phyloP scores from a whole-genome alignment of 1,284 basidiomycete genomes.

The Apiotrichum gamsii region DNA sequence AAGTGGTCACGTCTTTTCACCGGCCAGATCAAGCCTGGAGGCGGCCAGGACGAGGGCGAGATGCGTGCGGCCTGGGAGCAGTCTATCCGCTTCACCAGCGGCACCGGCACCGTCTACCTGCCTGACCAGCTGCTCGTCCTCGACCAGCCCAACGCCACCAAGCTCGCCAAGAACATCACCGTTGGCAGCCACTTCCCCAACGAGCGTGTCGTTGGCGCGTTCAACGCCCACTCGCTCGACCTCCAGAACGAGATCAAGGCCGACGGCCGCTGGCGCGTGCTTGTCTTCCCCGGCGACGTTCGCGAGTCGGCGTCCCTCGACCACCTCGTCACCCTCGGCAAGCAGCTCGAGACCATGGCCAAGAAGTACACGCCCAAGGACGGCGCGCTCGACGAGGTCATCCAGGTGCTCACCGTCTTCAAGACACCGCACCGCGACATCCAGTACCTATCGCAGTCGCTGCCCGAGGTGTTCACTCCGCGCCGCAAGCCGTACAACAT shows the following conservation, averaged over 20 bases:
- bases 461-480: conserved; percentile 18
- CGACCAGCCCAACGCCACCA: background rate
- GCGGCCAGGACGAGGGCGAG: conserved; percentile 24
- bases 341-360: conserved; percentile 44
- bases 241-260: conserved; percentile 64
- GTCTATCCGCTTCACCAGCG: conserved; percentile 19
- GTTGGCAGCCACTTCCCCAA: conserved; percentile 54
- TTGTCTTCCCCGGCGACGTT: conserved; percentile 61
- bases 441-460: conserved; percentile 5
- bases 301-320: conserved; percentile 46
- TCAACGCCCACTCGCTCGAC: conserved; percentile 58
- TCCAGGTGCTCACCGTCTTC: conserved; percentile 21
- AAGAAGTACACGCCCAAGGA: conserved; percentile 43
- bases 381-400: conserved; percentile 20
- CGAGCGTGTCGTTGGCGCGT: conserved; percentile 54
- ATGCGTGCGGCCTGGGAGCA: conserved; percentile 12
- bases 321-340: conserved; percentile 50
- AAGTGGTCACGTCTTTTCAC: conserved; percentile 68
- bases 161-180: conserved; percentile 38
- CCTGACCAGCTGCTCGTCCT: conserved; percentile 6
- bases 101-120: conserved; percentile 46
- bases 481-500: conserved; percentile 13
- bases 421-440: conserved; percentile 15
- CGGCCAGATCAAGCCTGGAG: conserved; percentile 54
- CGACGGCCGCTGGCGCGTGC: conserved; percentile 65